These are phyloP conservation scores for Spizellomyces punctatus DNA, from an alignment of 192 early-diverging fungal genomes.

Conservation along the genomic window DNA sequence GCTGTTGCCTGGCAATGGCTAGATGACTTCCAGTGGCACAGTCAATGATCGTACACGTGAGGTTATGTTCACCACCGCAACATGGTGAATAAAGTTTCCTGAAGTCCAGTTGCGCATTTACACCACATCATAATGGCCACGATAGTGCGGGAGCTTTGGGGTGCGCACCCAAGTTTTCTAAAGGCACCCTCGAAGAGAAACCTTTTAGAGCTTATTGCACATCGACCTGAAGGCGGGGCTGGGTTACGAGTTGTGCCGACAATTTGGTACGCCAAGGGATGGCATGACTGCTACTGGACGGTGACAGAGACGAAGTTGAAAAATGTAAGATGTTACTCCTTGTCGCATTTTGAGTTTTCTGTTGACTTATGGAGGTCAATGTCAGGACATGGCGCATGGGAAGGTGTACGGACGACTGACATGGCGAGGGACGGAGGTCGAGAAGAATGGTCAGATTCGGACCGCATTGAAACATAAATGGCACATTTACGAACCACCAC, in stretches of 20 bases:
- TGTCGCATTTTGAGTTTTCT: too few relatives aligned
- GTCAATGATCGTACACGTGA: too few relatives aligned
- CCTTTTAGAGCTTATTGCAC: slow-evolving; percentile 26
- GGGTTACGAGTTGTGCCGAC: slow-evolving; percentile 24
- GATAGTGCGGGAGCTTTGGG: slow-evolving; percentile 20
- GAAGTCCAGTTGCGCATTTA: too few relatives aligned
- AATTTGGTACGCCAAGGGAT: slow-evolving; percentile 17
- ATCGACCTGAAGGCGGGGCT: slow-evolving; percentile 12
- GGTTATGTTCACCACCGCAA: too few relatives aligned
- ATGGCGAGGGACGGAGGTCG: slow-evolving; percentile 6
- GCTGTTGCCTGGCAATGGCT: too few relatives aligned
- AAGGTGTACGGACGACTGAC: slow-evolving; percentile 22
- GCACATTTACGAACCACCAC: slow-evolving; percentile 27
- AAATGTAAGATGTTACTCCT: neutral
- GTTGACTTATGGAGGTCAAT: too few relatives aligned
- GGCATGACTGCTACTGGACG: slow-evolving; percentile 22
- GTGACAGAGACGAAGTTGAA: slow-evolving; percentile 12
- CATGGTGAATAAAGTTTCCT: too few relatives aligned
- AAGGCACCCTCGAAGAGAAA: slow-evolving; percentile 12
- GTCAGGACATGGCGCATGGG: neutral
- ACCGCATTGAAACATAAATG: slow-evolving; percentile 10
- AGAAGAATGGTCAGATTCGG: slow-evolving; percentile 13
- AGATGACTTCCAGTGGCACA: too few relatives aligned
- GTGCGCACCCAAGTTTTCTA: slow-evolving; percentile 18
- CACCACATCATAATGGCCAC: slow-evolving; percentile 14